Percentiles rank a stretch among this genome's conserved stretches.
These are phyloP conservation scores for Trypanosoma vivax DNA, from an alignment of 208 protist genomes.

Conservation along the genomic window DNA sequence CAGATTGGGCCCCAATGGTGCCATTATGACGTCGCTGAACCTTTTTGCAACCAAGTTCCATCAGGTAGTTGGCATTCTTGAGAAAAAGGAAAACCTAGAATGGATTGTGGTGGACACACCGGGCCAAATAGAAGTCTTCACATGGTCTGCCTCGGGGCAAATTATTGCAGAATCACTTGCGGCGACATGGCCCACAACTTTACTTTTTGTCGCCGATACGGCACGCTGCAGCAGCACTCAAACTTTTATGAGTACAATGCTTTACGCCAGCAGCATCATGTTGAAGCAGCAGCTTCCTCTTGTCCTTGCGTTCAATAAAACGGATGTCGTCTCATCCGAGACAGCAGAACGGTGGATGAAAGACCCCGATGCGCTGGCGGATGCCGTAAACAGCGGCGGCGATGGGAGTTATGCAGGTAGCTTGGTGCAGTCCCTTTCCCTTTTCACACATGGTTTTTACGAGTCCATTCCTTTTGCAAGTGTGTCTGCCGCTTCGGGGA, in stretches of 20 bases:
- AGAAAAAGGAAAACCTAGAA: slow-evolving; percentile 73
- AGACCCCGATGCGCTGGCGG: slow-evolving; percentile 87
- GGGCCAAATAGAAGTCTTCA: slow-evolving; percentile 99
- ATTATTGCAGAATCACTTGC: slow-evolving; percentile 96
- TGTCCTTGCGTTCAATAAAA: slow-evolving; percentile 98
- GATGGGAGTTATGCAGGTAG: slow-evolving; percentile 82
- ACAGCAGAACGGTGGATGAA: slow-evolving; percentile 92
- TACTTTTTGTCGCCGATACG: slow-evolving; percentile 98
- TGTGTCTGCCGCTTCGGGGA: slow-evolving; percentile 91
- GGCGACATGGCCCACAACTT: slow-evolving; percentile 90
- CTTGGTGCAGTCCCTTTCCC: slow-evolving; percentile 90
- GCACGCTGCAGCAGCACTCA: slow-evolving; percentile 88
- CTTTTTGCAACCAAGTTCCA: slow-evolving; percentile 98
- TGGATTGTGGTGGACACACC: slow-evolving; percentile 98
- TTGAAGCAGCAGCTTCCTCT: slow-evolving; percentile 98
- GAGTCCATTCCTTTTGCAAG: slow-evolving; percentile 79
- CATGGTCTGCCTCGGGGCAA: slow-evolving; percentile 97
- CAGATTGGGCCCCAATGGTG: slow-evolving; percentile 97
- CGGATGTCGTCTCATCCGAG: slow-evolving; percentile 86
- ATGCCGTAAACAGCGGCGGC: slow-evolving; percentile 55
- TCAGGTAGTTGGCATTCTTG: slow-evolving; percentile 92
- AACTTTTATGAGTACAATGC: slow-evolving; percentile 99
- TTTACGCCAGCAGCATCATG: slow-evolving; percentile 98
- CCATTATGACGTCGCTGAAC: slow-evolving; percentile 98
- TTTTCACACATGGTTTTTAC: slow-evolving; percentile 98